Base-by-base conservation (phyloP, 495 filamentous ascomycete species). In the Xylaria acuta region DNA sequence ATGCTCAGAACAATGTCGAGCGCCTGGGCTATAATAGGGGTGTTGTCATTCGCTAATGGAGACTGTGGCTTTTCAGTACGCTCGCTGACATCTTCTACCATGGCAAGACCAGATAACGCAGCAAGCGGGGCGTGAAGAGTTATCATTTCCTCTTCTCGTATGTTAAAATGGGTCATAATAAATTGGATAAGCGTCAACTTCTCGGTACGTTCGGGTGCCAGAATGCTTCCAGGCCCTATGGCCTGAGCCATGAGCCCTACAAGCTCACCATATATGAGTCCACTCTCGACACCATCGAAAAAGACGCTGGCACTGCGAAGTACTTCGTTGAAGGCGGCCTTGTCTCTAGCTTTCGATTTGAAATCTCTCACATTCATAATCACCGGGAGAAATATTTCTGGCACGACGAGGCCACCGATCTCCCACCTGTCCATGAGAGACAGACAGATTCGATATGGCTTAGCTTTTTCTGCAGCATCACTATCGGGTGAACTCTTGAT, bases 391-490 rank as follows among this genome's bases (percentile, higher is more conserved):
- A 99, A 98, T 14, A 98, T 88, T 38, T 92, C 90, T 0, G 95
- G 92, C 7, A 97, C 90, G 63, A 99, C 90, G 30, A 94, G 83
- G 14, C 92, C 94, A 25, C 96, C 96, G 75, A 99, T 93, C 77
- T 99, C 97, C 94, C 93, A 97, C 38, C 93, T 89, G 83, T 99
- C 96, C 97, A 98, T 97, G 65, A 99, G 82, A 20, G 97, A 97
- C 6, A 98, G 84, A 67, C 93, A 96, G 70, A 98, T 94, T 43
- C 94, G 90, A 72, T 97, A 97, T 1, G 97, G 95, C 59, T 88
- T 89, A n/a, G 94, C 93, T 76, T 89, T 87, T 70, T 98, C 93
- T 3, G 88, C 80, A 1, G 93, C 86, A 64, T 85, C 84, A 0
- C 71, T 77, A 53, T 86, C 84, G 16, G 83, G 78, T 6, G 78